Percentiles rank a stretch among this genome's conserved stretches.
Evolutionary conservation across 2,329 filamentous ascomycete genomes (phyloP).

Genomic region (Alternaria longipes): DNA sequence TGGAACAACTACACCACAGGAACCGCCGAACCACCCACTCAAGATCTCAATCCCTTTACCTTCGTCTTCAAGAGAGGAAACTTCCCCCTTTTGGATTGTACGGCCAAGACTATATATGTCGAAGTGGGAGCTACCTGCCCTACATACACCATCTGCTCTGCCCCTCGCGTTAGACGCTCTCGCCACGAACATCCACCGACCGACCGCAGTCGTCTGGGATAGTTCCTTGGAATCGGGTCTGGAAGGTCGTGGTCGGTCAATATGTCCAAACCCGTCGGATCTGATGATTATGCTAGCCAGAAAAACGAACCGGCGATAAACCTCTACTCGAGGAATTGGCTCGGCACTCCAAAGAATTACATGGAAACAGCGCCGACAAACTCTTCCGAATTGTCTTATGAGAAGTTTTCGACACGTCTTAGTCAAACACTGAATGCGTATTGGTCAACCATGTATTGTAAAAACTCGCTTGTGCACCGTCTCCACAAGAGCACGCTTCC

Average conservation of each 20-base stretch:
- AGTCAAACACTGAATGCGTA: not conserved
- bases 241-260: too few species aligned
- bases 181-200: not conserved
- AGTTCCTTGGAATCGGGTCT: too few species aligned
- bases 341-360: too few species aligned
- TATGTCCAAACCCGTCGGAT: too few species aligned
- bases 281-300: too few species aligned
- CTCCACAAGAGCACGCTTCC: not conserved
- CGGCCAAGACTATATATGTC: not conserved
- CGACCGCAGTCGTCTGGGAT: not conserved
- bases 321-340: too few species aligned
- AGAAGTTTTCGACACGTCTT: not conserved
- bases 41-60: not conserved
- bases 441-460: not conserved
- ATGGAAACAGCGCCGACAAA: too few species aligned
- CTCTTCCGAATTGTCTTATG: too few species aligned
- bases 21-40: not conserved
- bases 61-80: fast-evolving
- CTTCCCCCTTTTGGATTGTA: not conserved
- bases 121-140: not conserved
- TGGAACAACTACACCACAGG: not conserved
- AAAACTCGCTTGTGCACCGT: not conserved
- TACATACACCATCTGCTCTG: not conserved
- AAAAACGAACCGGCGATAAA: too few species aligned
- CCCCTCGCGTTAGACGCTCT: not conserved